Conservation (phyloP, 2,329 filamentous ascomycete genomes). For the Nannizziopsis arthrosporioides region DNA sequence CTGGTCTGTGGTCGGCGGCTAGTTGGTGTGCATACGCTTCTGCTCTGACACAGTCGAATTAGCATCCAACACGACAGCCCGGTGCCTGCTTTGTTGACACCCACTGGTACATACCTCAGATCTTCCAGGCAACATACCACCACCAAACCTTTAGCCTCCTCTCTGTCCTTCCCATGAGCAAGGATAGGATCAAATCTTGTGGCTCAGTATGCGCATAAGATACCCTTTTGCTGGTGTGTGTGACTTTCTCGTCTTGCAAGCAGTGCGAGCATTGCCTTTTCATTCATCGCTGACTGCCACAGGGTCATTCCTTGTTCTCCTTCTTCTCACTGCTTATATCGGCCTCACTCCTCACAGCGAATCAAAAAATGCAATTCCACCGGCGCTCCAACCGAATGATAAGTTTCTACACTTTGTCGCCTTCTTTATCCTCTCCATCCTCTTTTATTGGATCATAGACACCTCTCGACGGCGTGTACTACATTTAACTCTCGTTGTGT, state of each 20-base stretch:
- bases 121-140: background rate
- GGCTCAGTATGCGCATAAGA: slow-evolving; percentile 63
- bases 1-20: no score
- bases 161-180: background rate
- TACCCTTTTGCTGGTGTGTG: slow-evolving; percentile 73
- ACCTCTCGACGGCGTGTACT: slow-evolving; percentile 74
- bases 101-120: no score
- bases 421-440: slow-evolving; percentile 73
- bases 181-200: background rate
- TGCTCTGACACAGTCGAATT: no score
- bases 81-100: no score
- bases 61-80: no score
- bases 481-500: slow-evolving; percentile 70
- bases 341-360: slow-evolving; percentile 53
- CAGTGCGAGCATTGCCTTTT: background rate
- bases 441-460: slow-evolving; percentile 96
- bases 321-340: slow-evolving; percentile 64
- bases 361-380: slow-evolving; percentile 26
- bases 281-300: slow-evolving; percentile 6
- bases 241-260: background rate
- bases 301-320: slow-evolving; percentile 57
- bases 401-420: slow-evolving; percentile 77
- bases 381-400: slow-evolving; percentile 59
- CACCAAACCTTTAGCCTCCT: background rate
- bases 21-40: no score